These are phyloP conservation scores for Penicillium ochrochloron DNA, from an alignment of 495 filamentous ascomycete genomes.

Conservation along the genomic window DNA sequence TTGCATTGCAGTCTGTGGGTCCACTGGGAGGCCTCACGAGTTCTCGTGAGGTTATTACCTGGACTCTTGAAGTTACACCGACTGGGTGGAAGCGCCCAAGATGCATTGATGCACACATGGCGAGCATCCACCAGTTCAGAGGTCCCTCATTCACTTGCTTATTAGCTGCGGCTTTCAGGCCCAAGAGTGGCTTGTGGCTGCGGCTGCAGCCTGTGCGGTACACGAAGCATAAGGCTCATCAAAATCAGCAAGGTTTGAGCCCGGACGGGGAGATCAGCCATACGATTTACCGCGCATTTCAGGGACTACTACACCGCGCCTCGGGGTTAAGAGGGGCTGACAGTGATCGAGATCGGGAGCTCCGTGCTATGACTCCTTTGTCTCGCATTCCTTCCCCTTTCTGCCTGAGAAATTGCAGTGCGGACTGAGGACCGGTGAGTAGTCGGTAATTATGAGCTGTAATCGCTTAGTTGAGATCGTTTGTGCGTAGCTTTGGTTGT, in stretches of 20 bases:
- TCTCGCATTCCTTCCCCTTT: constrained; percentile 16
- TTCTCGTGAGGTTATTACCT: constrained; percentile 9
- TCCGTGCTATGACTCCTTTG: constrained; percentile 19
- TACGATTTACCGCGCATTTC: constrained; percentile 31
- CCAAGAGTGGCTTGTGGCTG: background rate
- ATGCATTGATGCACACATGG: constrained; percentile 22
- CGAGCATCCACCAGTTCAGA: constrained; percentile 18
- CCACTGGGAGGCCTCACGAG: constrained; percentile 14
- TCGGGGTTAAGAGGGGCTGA: constrained; percentile 5
- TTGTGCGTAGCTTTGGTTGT: background rate
- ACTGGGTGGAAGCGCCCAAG: constrained; percentile 16
- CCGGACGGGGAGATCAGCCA: constrained; percentile 14
- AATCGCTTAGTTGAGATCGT: constrained; percentile 11
- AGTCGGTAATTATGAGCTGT: constrained; percentile 16
- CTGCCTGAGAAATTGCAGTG: constrained; percentile 9
- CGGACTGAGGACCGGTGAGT: constrained; percentile 9
- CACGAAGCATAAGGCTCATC: constrained; percentile 9
- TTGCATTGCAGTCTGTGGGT: constrained; percentile 15
- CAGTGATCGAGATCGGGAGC: constrained; percentile 11
- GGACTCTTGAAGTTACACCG: constrained; percentile 24
- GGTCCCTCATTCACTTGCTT: background rate
- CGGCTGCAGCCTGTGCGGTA: constrained; percentile 11
- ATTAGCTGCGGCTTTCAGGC: background rate
- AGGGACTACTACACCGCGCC: constrained; percentile 16
- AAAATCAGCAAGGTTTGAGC: constrained; percentile 24